Evolutionary conservation across 306 rosid genomes (phyloP).

Genomic region (Neltuma alba): DNA sequence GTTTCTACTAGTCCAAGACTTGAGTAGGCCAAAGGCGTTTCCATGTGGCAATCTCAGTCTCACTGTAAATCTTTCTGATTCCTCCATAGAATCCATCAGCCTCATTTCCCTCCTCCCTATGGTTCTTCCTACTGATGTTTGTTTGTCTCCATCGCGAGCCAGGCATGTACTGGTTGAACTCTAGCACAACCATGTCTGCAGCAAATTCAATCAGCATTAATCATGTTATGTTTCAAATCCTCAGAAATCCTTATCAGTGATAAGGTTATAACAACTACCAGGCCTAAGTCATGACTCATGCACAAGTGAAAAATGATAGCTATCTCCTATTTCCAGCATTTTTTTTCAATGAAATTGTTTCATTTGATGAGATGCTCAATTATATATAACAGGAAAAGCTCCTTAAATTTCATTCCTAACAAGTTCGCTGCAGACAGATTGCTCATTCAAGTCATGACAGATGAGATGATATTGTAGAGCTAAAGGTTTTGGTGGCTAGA

Average conservation of each 20-base stretch:
- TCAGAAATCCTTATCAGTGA: background rate
- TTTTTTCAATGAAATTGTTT: background rate
- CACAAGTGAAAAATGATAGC: background rate
- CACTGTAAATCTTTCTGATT: slow-evolving; percentile 64
- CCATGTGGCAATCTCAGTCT: slow-evolving; percentile 71
- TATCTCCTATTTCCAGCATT: background rate
- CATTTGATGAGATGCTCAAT: background rate
- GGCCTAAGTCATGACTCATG: background rate
- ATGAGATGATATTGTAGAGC: background rate
- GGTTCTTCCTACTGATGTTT: slow-evolving; percentile 62
- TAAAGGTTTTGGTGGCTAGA: background rate
- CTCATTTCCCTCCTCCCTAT: slow-evolving; percentile 85
- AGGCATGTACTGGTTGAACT: slow-evolving; percentile 85
- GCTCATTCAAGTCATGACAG: background rate
- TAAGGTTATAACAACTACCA: background rate
- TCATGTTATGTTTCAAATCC: slow-evolving; percentile 22
- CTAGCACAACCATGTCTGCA: slow-evolving; percentile 81
- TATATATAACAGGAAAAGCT: background rate
- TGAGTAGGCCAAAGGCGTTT: slow-evolving; percentile 80
- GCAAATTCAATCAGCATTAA: slow-evolving; percentile 32
- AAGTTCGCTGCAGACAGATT: background rate
- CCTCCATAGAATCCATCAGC: slow-evolving; percentile 93
- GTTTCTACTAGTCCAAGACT: slow-evolving; percentile 57
- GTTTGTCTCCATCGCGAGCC: slow-evolving; percentile 88
- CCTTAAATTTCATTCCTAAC: background rate